These are phyloP conservation scores for Picea abies DNA, from an alignment of 83 land plant species.

Conservation along the genomic window DNA sequence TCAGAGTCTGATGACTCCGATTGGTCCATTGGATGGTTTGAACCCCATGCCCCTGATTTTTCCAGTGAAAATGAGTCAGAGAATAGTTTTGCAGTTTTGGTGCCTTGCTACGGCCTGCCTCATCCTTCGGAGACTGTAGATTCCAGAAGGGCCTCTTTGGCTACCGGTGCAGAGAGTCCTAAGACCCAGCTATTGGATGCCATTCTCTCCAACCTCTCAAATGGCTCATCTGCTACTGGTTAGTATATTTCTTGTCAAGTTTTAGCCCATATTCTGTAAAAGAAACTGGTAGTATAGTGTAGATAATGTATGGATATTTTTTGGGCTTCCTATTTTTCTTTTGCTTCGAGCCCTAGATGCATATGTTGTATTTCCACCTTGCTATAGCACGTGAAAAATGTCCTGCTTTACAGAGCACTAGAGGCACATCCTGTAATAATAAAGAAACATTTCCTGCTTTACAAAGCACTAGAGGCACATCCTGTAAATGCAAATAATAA, in stretches of 20 bases:
- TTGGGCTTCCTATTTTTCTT: no score
- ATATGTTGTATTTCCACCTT: no score
- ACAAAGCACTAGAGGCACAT: no score
- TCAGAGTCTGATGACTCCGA: constrained; percentile 82
- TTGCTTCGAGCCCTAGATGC: no score
- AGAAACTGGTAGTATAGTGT: no score
- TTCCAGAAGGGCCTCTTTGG: constrained; percentile 1
- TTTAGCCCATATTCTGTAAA: no score
- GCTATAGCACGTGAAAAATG: no score
- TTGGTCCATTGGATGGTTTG: constrained; percentile 88
- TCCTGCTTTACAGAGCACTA: no score
- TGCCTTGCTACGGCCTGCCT: constrained; percentile 69
- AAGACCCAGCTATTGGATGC: constrained; percentile 23
- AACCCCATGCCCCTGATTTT: constrained; percentile 77
- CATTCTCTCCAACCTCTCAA: constrained; percentile 24
- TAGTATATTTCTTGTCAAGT: not conserved
- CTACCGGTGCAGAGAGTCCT: constrained; percentile 19
- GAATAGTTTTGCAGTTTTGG: constrained; percentile 76
- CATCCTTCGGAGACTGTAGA: not conserved
- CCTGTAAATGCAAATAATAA: no score
- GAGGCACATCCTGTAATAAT: no score
- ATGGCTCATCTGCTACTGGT: constrained; percentile 32
- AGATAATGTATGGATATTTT: no score
- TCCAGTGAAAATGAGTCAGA: constrained; percentile 61
- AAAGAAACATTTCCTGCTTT: no score